Evolutionary conservation across 768 basidiomycete genomes (phyloP).

Genomic region (Boletus bicolor): DNA sequence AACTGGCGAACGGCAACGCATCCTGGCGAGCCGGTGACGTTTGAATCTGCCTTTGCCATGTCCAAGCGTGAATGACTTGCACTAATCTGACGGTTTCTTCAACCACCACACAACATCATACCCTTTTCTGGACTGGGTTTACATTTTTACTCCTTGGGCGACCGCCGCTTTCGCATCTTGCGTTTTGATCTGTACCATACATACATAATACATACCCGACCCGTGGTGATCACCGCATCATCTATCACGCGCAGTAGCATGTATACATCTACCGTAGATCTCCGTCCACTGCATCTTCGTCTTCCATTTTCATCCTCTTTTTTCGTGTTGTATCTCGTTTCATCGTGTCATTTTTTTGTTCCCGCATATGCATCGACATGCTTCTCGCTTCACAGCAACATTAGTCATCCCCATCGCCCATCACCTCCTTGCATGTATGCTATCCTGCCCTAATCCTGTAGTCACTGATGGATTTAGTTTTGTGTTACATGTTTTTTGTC

Average conservation of each 20-base stretch:
- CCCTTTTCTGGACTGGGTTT: not conserved
- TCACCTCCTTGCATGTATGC: not conserved
- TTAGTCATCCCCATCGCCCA: not conserved
- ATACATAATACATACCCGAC: slow-evolving; percentile 1
- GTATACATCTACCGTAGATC: slow-evolving; percentile 19
- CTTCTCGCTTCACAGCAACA: not conserved
- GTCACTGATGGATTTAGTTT: not conserved
- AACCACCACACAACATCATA: not conserved
- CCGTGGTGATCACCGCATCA: slow-evolving; percentile 7
- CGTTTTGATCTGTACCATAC: slow-evolving; percentile 9
- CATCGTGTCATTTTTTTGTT: not conserved
- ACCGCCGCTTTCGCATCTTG: slow-evolving; percentile 4
- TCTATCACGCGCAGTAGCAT: slow-evolving; percentile 9
- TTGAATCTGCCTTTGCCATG: slow-evolving; percentile 66
- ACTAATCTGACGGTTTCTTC: not conserved
- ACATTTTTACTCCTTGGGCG: slow-evolving; percentile 7
- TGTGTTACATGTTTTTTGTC: not conserved
- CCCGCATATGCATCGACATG: not conserved
- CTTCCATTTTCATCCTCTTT: slow-evolving; percentile 9
- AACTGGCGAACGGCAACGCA: slow-evolving; percentile 54
- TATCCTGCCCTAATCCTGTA: not conserved
- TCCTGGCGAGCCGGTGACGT: slow-evolving; percentile 39
- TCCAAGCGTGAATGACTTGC: slow-evolving; percentile 39
- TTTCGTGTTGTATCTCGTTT: not conserved
- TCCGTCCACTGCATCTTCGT: slow-evolving; percentile 8